Evolutionary conservation across 2,329 filamentous ascomycete species (phyloP), one percentile per base, ranked within the genome.

Genomic region (Cordyceps javanica): DNA sequence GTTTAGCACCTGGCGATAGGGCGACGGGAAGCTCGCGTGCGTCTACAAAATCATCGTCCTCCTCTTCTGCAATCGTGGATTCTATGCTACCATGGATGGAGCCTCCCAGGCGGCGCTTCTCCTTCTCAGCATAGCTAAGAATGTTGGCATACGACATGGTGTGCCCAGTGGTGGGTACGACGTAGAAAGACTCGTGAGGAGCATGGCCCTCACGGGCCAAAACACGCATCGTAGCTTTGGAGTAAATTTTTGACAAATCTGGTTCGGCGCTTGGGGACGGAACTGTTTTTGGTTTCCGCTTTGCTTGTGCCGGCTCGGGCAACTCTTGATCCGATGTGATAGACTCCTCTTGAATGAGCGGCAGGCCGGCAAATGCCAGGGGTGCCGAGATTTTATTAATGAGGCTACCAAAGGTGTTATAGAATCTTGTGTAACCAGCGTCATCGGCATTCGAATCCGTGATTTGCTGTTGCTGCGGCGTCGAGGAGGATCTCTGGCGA

Each of bases 121-220:
- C 85, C 65, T 87, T 87, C 62, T 86, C 82, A 36, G 82, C 84
- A 63, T 83, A 86, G 42, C 78, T 87, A 21, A 96, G 77, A 54
- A 99, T 97, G 61, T 89, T 91, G 45, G 94, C 92, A 68, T 97
- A 99, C 0, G 91, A 94, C 60, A 92, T 88, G 3, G 91, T 97
- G 62, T 93, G 91, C 5, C 94, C 93, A 19, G 89, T 91, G 0
- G 90, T 89, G 4, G 93, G 94, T 1, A 99, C 94, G 1, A 97
- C 89, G 69, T 97, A 97, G 75, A 99, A 99, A 9, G 89, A 94
- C 65, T 89, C 89, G 59, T 80, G 82, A 16, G 82, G 76, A 16
- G 80, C 79, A 28, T 86, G 80, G 0, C 83, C 84, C 30, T 87
- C 86, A 57, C 89, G 86, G 21, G 85, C 81, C 42, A 96, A 80